phyloP scores from a whole-genome alignment of 2,329 filamentous ascomycete genomes.

The Pseudogymnoascus sp. region DNA sequence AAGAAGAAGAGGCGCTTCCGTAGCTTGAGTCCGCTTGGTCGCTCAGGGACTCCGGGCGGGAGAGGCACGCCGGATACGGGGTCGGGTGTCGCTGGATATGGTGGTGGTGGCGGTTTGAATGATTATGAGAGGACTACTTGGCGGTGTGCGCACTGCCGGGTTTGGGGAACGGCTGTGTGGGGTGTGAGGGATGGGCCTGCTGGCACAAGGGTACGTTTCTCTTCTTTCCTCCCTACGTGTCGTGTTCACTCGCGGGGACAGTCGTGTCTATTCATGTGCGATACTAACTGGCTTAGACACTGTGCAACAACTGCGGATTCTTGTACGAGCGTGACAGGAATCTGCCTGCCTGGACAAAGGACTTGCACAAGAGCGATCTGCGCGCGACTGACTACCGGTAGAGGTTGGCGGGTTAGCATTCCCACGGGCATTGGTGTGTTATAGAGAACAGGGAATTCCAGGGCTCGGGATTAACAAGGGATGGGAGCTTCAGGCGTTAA shows the following conservation, averaged over 20 bases:
- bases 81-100: constrained; percentile 60
- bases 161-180: constrained; percentile 90
- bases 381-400: constrained; percentile 26
- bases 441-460: not conserved
- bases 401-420: not conserved
- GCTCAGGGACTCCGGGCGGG: constrained; percentile 56
- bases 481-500: constrained; percentile 1
- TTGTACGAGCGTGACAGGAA: constrained; percentile 80
- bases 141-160: constrained; percentile 79
- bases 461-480: not conserved
- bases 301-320: constrained; percentile 90
- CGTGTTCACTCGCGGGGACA: not conserved
- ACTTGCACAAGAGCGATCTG: constrained; percentile 45
- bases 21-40: constrained; percentile 72
- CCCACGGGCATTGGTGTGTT: not conserved
- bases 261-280: constrained; percentile 11
- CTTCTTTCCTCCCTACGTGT: constrained; percentile 9
- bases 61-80: constrained; percentile 76
- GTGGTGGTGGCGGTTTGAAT: constrained; percentile 48
- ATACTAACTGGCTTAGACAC: constrained; percentile 40
- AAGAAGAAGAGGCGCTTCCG: constrained; percentile 94
- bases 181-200: constrained; percentile 84
- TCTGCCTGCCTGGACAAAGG: constrained; percentile 67
- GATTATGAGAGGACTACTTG: constrained; percentile 74
- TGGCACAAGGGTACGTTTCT: constrained; percentile 63